Conservation (phyloP, 2,329 filamentous ascomycete species). For the Aspergillus intermedius region DNA sequence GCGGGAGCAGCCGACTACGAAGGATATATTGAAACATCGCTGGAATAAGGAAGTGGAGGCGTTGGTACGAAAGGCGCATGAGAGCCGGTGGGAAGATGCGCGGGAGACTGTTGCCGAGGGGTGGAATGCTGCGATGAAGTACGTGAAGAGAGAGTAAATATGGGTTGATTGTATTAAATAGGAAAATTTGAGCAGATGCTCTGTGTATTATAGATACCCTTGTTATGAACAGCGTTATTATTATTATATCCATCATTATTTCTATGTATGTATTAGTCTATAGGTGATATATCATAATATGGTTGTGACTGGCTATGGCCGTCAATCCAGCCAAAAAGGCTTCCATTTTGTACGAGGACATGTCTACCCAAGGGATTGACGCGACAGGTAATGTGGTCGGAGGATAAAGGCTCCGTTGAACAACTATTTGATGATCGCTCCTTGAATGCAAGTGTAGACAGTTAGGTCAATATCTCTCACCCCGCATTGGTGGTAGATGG, state of each 20-base stretch:
- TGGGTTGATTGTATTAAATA: not conserved
- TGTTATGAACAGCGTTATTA: constrained; percentile 3
- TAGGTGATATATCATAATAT: not conserved
- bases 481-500: constrained; percentile 18
- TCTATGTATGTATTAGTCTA: not conserved
- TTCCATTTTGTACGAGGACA: no score
- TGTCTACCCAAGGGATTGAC: no score
- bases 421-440: not conserved
- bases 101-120: constrained; percentile 43
- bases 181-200: no score
- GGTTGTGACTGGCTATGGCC: not conserved
- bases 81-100: constrained; percentile 58
- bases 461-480: constrained; percentile 1
- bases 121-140: constrained; percentile 42
- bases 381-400: no score
- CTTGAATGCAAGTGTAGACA: not conserved
- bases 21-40: constrained; percentile 65
- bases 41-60: constrained; percentile 71
- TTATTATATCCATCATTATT: constrained; percentile 4
- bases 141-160: constrained; percentile 28
- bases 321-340: not conserved
- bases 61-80: constrained; percentile 60
- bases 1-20: constrained; percentile 41
- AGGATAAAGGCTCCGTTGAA: not conserved
- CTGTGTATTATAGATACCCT: constrained; percentile 1